Percentiles rank a stretch among this genome's conserved stretches.
phyloP scores from a whole-genome alignment of 2,329 filamentous ascomycete species.

The Hypomyces perniciosus region DNA sequence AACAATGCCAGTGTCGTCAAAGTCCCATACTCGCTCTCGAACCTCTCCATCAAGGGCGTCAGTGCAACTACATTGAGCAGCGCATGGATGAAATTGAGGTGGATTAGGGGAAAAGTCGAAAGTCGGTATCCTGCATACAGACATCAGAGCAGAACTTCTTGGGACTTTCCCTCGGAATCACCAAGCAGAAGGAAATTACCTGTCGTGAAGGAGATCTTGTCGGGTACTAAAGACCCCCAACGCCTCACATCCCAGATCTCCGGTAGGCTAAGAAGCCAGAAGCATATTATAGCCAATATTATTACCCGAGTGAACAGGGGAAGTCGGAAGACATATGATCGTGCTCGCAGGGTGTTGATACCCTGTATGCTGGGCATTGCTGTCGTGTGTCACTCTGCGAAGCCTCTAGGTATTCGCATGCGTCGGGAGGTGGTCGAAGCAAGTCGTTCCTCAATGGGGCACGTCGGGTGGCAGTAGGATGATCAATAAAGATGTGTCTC shows the following conservation, averaged over 20 bases:
- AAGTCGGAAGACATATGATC: conserved; percentile 77
- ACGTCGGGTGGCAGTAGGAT: too few species aligned
- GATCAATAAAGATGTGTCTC: too few species aligned
- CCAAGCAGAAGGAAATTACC: conserved; percentile 41
- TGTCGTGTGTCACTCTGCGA: conserved; percentile 2
- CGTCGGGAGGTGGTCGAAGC: too few species aligned
- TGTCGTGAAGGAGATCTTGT: conserved; percentile 63
- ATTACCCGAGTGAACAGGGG: conserved; percentile 78
- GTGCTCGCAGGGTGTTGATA: conserved; percentile 61
- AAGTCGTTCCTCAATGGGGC: too few species aligned
- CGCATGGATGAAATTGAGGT: conserved; percentile 73
- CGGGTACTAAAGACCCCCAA: conserved; percentile 75
- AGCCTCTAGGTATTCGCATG: conserved; percentile 2
- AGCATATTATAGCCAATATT: conserved; percentile 53
- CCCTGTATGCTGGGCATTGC: conserved; percentile 27
- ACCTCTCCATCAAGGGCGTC: conserved; percentile 84
- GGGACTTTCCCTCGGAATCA: too few species aligned
- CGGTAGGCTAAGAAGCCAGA: conserved; percentile 63
- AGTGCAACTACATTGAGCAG: conserved; percentile 74
- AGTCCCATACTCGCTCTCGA: conserved; percentile 89
- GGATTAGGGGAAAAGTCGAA: conserved; percentile 87
- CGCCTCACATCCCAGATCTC: conserved; percentile 64
- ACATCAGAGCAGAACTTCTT: not conserved
- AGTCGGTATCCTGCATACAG: conserved; percentile 69
- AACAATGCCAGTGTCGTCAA: conserved; percentile 83